These are phyloP conservation scores for Kwoniella pini DNA, from an alignment of 768 basidiomycete genomes.

Conservation along the genomic window DNA sequence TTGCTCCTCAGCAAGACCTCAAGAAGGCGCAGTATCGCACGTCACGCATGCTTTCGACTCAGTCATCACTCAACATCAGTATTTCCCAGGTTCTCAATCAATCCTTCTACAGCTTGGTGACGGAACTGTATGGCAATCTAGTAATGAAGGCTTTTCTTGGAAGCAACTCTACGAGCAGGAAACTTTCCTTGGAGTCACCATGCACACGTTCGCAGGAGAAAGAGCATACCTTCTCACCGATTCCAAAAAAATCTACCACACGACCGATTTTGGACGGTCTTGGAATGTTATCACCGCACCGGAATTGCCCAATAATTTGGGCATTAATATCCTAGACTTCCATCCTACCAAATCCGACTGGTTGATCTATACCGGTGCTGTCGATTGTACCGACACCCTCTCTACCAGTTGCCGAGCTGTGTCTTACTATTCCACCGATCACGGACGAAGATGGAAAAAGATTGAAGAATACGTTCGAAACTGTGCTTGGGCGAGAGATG, in stretches of 20 bases:
- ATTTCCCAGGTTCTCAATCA: slow-evolving; percentile 79
- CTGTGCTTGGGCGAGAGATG: slow-evolving; percentile 89
- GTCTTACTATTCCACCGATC: slow-evolving; percentile 71
- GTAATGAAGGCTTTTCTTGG: slow-evolving; percentile 95
- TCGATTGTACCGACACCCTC: slow-evolving; percentile 61
- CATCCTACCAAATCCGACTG: slow-evolving; percentile 75
- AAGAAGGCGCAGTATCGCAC: slow-evolving; percentile 74
- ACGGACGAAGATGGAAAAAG: slow-evolving; percentile 73
- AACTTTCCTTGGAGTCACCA: slow-evolving; percentile 78
- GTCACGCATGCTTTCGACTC: slow-evolving; percentile 59
- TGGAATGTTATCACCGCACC: slow-evolving; percentile 70
- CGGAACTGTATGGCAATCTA: slow-evolving; percentile 84
- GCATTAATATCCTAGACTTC: slow-evolving; percentile 76
- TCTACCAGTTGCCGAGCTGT: slow-evolving; percentile 68
- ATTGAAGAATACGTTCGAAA: slow-evolving; percentile 85
- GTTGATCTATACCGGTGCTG: slow-evolving; percentile 85
- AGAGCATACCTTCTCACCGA: slow-evolving; percentile 89
- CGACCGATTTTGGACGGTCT: slow-evolving; percentile 73
- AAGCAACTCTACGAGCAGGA: slow-evolving; percentile 64
- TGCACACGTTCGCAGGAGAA: slow-evolving; percentile 74
- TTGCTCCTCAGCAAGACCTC: slow-evolving; percentile 79
- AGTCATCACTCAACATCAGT: slow-evolving; percentile 69
- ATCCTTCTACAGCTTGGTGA: slow-evolving; percentile 79
- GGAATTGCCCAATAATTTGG: slow-evolving; percentile 74
- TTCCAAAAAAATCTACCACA: slow-evolving; percentile 67